Conservation (phyloP, 768 basidiomycete genomes). For the Mycena sanguinolenta region DNA sequence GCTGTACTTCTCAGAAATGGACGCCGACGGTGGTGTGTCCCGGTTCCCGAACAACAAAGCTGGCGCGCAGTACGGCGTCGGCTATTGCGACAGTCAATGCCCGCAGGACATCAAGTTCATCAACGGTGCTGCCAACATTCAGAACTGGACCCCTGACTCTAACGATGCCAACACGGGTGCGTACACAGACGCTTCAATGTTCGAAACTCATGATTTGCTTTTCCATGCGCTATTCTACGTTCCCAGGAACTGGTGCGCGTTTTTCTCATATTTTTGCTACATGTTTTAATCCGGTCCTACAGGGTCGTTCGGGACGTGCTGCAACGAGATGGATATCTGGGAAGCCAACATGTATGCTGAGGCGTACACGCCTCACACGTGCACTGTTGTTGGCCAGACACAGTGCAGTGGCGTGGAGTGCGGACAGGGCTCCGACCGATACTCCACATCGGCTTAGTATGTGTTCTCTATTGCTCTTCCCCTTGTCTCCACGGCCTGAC, state of each 20-base stretch:
- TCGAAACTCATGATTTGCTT: no score
- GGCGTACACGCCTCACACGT: conserved; percentile 57
- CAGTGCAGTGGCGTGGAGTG: background rate
- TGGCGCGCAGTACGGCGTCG: conserved; percentile 69
- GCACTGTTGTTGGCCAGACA: background rate
- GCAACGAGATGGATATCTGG: conserved; percentile 23
- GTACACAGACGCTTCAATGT: conserved; percentile 6
- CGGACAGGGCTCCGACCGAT: no score
- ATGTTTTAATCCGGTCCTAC: background rate
- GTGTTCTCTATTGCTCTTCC: background rate
- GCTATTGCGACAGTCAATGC: conserved; percentile 77
- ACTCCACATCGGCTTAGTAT: background rate
- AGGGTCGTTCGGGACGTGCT: conserved; percentile 10
- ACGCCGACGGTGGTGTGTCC: conserved; percentile 64
- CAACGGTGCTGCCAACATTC: conserved; percentile 52
- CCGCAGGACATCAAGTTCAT: conserved; percentile 75
- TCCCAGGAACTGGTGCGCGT: no score
- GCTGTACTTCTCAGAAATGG: conserved; percentile 72
- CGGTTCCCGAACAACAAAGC: conserved; percentile 58
- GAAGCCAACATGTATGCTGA: conserved; percentile 40
- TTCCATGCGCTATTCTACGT: no score
- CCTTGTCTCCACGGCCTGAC: no score
- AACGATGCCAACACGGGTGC: conserved; percentile 26
- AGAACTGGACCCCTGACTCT: conserved; percentile 5
- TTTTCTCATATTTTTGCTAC: no score